Evolutionary conservation across 495 filamentous ascomycete species (phyloP).

Genomic region (Neurospora terricola): DNA sequence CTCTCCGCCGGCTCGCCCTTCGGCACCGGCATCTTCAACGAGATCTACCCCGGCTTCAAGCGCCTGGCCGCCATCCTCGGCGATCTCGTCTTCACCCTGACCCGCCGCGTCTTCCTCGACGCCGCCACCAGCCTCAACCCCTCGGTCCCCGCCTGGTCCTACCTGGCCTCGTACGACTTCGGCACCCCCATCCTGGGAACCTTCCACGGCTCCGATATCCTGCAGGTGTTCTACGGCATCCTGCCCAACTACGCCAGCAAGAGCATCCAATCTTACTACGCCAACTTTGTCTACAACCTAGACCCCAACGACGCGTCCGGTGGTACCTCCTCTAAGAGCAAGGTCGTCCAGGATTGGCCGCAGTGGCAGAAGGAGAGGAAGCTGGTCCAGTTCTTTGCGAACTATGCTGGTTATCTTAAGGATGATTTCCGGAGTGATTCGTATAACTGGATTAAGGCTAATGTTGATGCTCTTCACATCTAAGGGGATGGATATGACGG

Average conservation of each 20-base stretch:
- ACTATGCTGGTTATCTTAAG: conserved; percentile 32
- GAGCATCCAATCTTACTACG: conserved; percentile 51
- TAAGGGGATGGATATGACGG: conserved; percentile 17
- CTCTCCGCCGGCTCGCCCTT: conserved; percentile 52
- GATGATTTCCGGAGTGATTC: conserved; percentile 50
- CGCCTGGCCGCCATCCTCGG: conserved; percentile 66
- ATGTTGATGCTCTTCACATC: conserved; percentile 40
- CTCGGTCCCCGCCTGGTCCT: conserved; percentile 56
- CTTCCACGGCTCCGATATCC: conserved; percentile 57
- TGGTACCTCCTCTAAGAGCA: conserved; percentile 19
- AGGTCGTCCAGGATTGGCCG: conserved; percentile 45
- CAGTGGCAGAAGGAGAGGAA: conserved; percentile 42
- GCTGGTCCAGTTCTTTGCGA: conserved; percentile 48
- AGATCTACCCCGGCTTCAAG: conserved; percentile 66
- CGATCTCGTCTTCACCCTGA: conserved; percentile 56
- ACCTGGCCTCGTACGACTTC: conserved; percentile 56
- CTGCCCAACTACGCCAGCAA: conserved; percentile 50
- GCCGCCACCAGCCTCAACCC: conserved; percentile 33
- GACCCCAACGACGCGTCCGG: conserved; percentile 49
- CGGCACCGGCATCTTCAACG: conserved; percentile 50
- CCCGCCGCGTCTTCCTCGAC: conserved; percentile 48
- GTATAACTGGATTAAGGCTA: conserved; percentile 37
- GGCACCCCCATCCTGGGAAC: conserved; percentile 63
- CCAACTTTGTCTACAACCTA: conserved; percentile 54
- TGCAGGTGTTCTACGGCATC: conserved; percentile 56